Base-by-base conservation (phyloP, 1,139 yeast species). In the Nadsonia commutata region DNA sequence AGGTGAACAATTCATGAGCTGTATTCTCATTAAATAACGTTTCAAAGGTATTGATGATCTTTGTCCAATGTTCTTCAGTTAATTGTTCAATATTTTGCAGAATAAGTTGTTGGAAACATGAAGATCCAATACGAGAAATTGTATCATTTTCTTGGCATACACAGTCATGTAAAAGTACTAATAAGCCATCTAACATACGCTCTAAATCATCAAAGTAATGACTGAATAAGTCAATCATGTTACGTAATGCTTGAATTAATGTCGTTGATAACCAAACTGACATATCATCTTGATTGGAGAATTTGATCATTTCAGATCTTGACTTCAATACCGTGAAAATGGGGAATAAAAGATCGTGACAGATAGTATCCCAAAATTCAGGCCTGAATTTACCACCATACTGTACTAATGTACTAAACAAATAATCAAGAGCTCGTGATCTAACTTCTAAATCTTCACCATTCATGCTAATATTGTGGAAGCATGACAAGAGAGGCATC, bases 211-310 rank as follows among this genome's bases (percentile, higher is more conserved):
- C 80, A 59, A 85, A 90, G 61, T 82, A 88, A 50, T 79, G 82
- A 1, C 88, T 74, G 56, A 88, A 80, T 47, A 93, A 66, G 0
- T 83, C 78, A 52, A 90, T 78, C 80, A 88, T 75, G 56, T 85
- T 84, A 58, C 94, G 76, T 56, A 93, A 68, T 0, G 97, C 98
- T 62, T 93, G 98, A 47, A 93, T 86, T 62, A 93, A 72, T 0
- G 98, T 93, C 0, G 98, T 88, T 0, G 96, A 85, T 43, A 90
- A 66, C 98, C 98, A 93, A 17, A 93, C 94, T 37, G 95, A 83
- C 53, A 86, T 63, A 50, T 82, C 90, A 58, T 90, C 98, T 50
- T 76, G 80, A 41, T 72, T 65, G 48, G 76, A 78, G 52, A 75
- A 71, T 45, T 77, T 74, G 46, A 74, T 72, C 49, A 82, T 72